Conservation (phyloP, 306 rosid species). For the Purshia tridentata region DNA sequence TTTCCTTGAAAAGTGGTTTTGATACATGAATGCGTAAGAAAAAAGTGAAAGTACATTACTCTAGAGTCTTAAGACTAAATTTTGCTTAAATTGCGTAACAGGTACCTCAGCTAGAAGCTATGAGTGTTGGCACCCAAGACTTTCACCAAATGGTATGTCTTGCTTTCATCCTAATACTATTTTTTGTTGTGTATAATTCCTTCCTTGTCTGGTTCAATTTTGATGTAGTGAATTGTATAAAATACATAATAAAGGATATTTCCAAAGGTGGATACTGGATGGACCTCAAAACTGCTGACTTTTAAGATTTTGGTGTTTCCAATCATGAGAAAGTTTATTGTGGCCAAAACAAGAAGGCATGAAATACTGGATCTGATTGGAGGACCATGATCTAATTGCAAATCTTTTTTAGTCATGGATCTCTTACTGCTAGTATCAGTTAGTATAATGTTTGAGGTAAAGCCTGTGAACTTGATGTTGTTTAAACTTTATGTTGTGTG, state of each 20-base stretch:
- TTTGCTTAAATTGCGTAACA: constrained; percentile 7
- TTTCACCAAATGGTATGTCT: constrained; percentile 19
- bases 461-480: not conserved
- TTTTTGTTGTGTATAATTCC: not conserved
- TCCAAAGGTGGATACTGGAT: not conserved
- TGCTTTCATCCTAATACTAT: not conserved
- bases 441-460: not conserved
- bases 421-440: not conserved
- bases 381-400: not conserved
- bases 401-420: not conserved
- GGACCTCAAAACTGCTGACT: not conserved
- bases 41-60: not conserved
- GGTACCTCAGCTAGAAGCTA: constrained; percentile 18
- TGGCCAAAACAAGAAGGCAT: not conserved
- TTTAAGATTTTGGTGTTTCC: constrained; percentile 3
- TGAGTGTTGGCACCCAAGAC: constrained; percentile 8
- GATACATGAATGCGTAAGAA: not conserved
- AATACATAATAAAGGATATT: not conserved
- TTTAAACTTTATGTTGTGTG: not conserved
- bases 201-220: not conserved
- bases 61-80: not conserved
- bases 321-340: not conserved
- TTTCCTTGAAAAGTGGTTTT: not conserved
- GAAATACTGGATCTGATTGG: not conserved
- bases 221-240: not conserved